Base-by-base conservation (phyloP, 345 rosid species). In the Pugionium dolabratum region DNA sequence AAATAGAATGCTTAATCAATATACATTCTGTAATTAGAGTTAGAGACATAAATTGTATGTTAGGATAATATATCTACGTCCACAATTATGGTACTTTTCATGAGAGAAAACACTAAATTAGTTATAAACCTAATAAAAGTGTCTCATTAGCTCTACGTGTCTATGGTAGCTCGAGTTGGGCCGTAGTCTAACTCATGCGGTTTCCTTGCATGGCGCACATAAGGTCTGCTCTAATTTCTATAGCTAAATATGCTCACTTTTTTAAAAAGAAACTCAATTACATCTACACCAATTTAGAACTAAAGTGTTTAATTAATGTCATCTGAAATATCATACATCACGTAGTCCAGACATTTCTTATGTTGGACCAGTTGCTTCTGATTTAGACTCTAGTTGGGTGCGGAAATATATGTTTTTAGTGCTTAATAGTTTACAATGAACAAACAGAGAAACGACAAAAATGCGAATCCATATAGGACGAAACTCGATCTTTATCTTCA, bases 151-250 rank as follows among this genome's bases (percentile, higher is more conserved):
- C 11, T 49, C 33, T 64, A 60, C 64, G 53, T 71, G 66, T 41
- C 41, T 41, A 50, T 57, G 47, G 53, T 33, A n/a, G 70, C 33
- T 49, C 66, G 42, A 58, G 66, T 64, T 64, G 40, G 76, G 66
- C 59, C 41, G 47, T 54, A 9, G 54, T 44, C 70, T 66, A 66
- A 27, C 4, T 44, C 53, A 27, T 43, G 30, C 9, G 54, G 7
- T 35, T 64, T 57, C 54, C 56, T 26, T 64, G 11, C 40, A n/a
- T 47, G 54, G 40, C 63, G 31, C 43, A 62, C 28, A 71, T 3
- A 2, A 10, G 26, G 49, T 49, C n/a, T 54, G 45, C 25, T 31
- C 64, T 45, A 5, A 6, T 45, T 54, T 54, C 6, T 25, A 7
- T 35, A 30, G 3, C 63, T 46, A 36, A 9, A 7, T 7, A 52